Conservation (phyloP, 2,329 filamentous ascomycete genomes). For the Fusarium sublunatum region DNA sequence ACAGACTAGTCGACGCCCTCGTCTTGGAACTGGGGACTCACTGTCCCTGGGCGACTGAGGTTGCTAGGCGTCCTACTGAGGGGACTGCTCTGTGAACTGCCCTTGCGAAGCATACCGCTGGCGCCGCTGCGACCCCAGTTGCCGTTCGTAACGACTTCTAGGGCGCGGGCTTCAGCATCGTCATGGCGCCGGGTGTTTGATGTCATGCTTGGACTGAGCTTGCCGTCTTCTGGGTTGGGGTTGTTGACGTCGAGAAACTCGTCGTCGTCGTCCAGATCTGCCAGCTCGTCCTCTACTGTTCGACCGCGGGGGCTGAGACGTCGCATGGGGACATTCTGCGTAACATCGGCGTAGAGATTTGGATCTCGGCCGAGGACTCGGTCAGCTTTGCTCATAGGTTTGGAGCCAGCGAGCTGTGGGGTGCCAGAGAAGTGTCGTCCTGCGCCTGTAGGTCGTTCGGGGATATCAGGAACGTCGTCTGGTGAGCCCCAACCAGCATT, state of each 20-base stretch:
- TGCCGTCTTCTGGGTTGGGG: constrained; percentile 48
- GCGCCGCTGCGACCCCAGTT: constrained; percentile 56
- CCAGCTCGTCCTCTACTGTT: constrained; percentile 57
- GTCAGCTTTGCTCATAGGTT: constrained; percentile 66
- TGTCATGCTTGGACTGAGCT: constrained; percentile 53
- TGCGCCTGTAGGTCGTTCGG: constrained; percentile 43
- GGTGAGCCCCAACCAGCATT: constrained; percentile 73
- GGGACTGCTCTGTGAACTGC: constrained; percentile 43
- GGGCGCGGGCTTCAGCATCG: constrained; percentile 58
- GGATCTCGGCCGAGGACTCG: constrained; percentile 68
- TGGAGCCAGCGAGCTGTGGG: constrained; percentile 42
- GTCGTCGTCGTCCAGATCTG: constrained; percentile 55
- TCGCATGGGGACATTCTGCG: constrained; percentile 58
- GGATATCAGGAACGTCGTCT: constrained; percentile 41
- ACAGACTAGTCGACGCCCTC: constrained; percentile 51
- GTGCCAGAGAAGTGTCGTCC: constrained; percentile 50
- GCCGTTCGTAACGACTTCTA: constrained; percentile 57
- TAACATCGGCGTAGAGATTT: constrained; percentile 64
- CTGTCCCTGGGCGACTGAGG: constrained; percentile 30
- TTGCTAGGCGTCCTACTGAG: constrained; percentile 24
- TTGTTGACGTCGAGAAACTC: constrained; percentile 46
- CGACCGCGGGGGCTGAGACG: constrained; percentile 60
- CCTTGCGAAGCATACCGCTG: constrained; percentile 57
- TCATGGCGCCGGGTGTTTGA: constrained; percentile 52
- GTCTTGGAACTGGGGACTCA: constrained; percentile 41